Evolutionary conservation across 2,329 filamentous ascomycete genomes (phyloP).

Genomic region (Phialophora expanda): DNA sequence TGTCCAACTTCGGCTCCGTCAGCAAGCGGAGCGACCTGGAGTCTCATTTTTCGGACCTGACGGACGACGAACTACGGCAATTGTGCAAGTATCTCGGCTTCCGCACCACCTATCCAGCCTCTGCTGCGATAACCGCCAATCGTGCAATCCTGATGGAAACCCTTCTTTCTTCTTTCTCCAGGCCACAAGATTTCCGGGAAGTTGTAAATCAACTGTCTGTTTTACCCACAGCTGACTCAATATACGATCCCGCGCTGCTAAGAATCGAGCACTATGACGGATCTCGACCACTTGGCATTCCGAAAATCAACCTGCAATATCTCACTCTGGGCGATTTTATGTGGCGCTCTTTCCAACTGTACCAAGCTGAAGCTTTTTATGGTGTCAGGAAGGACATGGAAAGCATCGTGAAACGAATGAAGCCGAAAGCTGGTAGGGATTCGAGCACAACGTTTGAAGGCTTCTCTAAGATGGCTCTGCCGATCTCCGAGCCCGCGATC

Average conservation of each 20-base stretch:
- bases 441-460: slow-evolving; percentile 77
- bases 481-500: slow-evolving; percentile 83
- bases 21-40: slow-evolving; percentile 79
- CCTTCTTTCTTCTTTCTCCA: slow-evolving; percentile 75
- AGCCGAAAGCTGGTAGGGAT: slow-evolving; percentile 67
- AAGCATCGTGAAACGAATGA: slow-evolving; percentile 76
- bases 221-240: slow-evolving; percentile 77
- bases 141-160: slow-evolving; percentile 63
- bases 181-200: slow-evolving; percentile 82
- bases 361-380: slow-evolving; percentile 90
- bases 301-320: slow-evolving; percentile 95
- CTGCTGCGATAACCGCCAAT: slow-evolving; percentile 68
- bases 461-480: slow-evolving; percentile 88
- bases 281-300: slow-evolving; percentile 82
- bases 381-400: slow-evolving; percentile 91
- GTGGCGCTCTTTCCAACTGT: slow-evolving; percentile 90
- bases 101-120: slow-evolving; percentile 78
- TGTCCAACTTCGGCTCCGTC: slow-evolving; percentile 91
- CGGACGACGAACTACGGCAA: slow-evolving; percentile 73
- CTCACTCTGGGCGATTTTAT: slow-evolving; percentile 93
- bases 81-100: slow-evolving; percentile 76
- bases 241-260: slow-evolving; percentile 80
- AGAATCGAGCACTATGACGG: slow-evolving; percentile 88
- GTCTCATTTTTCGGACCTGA: slow-evolving; percentile 72
- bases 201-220: slow-evolving; percentile 71